Base-by-base conservation (phyloP, 2,329 filamentous ascomycete genomes). In the Fusarium sp. region DNA sequence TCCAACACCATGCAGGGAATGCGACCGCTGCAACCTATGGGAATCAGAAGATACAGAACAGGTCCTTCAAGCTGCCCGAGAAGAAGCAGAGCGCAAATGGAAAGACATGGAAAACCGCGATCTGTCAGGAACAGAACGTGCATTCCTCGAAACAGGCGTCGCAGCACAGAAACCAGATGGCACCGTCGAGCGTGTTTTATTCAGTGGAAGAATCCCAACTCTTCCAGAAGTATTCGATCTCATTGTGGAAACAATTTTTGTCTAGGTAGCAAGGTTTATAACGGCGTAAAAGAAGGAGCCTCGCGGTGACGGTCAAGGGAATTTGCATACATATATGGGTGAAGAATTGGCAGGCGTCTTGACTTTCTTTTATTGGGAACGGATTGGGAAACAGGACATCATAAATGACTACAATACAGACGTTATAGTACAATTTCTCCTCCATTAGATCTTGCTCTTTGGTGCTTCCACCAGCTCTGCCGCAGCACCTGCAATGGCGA, bases 401-500 rank as follows among this genome's bases (percentile, higher is more conserved):
- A 53, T 55, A 64, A 66, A 64, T 71, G 56, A 70, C 62, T 74
- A 74, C 71, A 74, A 74, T 74, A 73, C 73, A 73, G 56, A 67
- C 66, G 65, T 68, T 69, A 73, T 70, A 69, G 58, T 74, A 73
- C 54, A 36, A 46, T 10, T 10, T 49, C 58, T 36, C 58, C 56
- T 40, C 56, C 56, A 58, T 75, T 67, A 78, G 25, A 78, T 75
- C 70, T 79, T 78, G 71, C 73, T 75, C 70, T 76, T 76, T 46
- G 62, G 64, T 7, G 64, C 68, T 7, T 73, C 73, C 27, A 90
- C 76, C 72, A 97, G 83, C 84, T 97, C 93, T 2, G 88, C 93
- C 29, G 91, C 93, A 6, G 90, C 93, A 18, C 91, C 92, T 25
- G 88, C 88, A 78, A 97, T 96, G 65, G 91, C 92, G 74, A 92